phyloP scores from a whole-genome alignment of 2,329 filamentous ascomycete species.

The Penicillium frequentans region DNA sequence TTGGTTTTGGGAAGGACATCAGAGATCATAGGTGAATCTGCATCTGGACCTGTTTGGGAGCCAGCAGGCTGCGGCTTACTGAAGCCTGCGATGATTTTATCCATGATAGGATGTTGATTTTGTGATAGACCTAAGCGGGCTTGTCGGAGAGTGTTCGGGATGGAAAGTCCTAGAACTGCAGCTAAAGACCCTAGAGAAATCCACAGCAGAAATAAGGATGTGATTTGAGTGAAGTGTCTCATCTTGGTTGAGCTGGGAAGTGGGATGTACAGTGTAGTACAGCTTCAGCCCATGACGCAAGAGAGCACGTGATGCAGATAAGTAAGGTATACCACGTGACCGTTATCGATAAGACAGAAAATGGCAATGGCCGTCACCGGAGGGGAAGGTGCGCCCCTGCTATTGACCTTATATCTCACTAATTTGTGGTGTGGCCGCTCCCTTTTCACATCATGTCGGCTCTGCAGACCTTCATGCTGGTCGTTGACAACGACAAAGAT shows the following conservation, averaged over 20 bases:
- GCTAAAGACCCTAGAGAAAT: constrained; percentile 5
- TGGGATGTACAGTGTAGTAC: constrained; percentile 2
- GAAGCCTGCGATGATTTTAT: constrained; percentile 20
- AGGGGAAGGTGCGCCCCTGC: neutral
- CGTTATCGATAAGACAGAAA: constrained; percentile 38
- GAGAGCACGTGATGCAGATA: constrained; percentile 22
- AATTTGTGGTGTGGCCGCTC: constrained; percentile 8
- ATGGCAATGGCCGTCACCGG: constrained; percentile 10
- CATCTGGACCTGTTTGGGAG: constrained; percentile 10
- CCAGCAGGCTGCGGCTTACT: constrained; percentile 22
- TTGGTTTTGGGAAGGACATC: constrained; percentile 81
- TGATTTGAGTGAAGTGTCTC: constrained; percentile 7
- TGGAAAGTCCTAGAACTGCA: constrained; percentile 15
- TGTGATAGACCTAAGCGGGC: constrained; percentile 11
- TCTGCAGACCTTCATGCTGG: constrained; percentile 50
- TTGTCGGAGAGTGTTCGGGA: constrained; percentile 7
- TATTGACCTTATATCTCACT: neutral
- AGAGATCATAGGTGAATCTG: constrained; percentile 64
- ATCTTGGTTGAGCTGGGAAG: constrained; percentile 15
- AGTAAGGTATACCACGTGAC: constrained; percentile 24
- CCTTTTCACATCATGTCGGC: constrained; percentile 43
- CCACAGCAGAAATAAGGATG: constrained; percentile 12
- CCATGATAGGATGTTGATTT: constrained; percentile 28
- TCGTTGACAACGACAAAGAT: constrained; percentile 47
- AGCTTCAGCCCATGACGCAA: constrained; percentile 25